phyloP scores from a whole-genome alignment of 148 eudicot species.

The Vaccinium darrowii region DNA sequence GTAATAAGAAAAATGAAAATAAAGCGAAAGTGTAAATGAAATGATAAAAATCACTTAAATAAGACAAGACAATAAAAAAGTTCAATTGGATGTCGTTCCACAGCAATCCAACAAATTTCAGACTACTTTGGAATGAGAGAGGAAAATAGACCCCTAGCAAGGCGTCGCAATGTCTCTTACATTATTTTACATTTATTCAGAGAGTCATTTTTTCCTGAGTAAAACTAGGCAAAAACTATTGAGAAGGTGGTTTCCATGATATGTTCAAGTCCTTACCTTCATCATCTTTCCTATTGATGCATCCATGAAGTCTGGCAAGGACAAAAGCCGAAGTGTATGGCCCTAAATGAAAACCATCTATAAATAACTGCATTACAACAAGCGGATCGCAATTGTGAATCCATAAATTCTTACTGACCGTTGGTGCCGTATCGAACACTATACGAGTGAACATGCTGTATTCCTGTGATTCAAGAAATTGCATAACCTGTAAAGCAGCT shows the following conservation, averaged over 20 bases:
- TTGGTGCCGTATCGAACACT: conserved; percentile 85
- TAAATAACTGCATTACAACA: background rate
- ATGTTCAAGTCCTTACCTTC: conserved; percentile 38
- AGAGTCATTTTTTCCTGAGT: background rate
- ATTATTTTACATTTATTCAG: background rate
- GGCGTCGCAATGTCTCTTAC: too few relatives aligned
- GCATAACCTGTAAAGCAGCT: conserved; percentile 57
- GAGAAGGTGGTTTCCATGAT: background rate
- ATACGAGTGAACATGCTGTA: conserved; percentile 82
- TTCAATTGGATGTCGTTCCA: background rate
- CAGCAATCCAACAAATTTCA: background rate
- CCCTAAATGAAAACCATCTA: conserved; percentile 46
- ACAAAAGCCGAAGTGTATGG: conserved; percentile 77
- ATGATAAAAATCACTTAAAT: background rate
- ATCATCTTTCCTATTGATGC: conserved; percentile 85
- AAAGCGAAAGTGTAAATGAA: background rate
- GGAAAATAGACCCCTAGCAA: background rate
- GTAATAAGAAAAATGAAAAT: background rate
- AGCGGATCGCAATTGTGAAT: background rate
- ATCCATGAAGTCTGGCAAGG: conserved; percentile 89
- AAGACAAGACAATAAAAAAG: background rate
- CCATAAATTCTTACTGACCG: conserved; percentile 41
- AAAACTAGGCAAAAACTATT: background rate
- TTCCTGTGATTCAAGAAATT: conserved; percentile 77
- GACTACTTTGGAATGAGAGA: background rate